Conservation (phyloP, 345 rosid genomes). For the Psidium friedrichsthalianum region DNA sequence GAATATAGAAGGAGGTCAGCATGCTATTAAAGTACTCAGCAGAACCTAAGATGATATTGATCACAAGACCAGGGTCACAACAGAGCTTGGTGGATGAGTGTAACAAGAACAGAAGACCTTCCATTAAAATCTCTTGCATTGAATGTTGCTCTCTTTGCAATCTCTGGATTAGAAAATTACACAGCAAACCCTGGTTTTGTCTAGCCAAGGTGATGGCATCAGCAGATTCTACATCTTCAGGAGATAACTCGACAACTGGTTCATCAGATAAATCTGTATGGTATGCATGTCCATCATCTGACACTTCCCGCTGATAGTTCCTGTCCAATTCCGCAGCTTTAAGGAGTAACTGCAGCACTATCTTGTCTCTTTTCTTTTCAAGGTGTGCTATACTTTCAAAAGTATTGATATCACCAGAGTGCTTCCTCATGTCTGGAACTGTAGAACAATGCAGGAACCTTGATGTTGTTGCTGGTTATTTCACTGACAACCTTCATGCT, state of each 20-base stretch:
- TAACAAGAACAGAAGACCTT: slow-evolving; percentile 58
- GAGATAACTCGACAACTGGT: slow-evolving; percentile 35
- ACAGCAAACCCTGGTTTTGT: slow-evolving; percentile 59
- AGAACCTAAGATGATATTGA: slow-evolving; percentile 46
- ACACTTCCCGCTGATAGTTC: slow-evolving; percentile 24
- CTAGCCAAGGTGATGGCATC: slow-evolving; percentile 77
- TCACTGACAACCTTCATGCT: slow-evolving; percentile 12
- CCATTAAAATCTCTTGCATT: slow-evolving; percentile 66
- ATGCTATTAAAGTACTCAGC: slow-evolving; percentile 45
- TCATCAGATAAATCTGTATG: slow-evolving; percentile 31
- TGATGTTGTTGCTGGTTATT: slow-evolving; percentile 5
- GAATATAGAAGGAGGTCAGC: slow-evolving; percentile 37
- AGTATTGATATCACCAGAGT: slow-evolving; percentile 19
- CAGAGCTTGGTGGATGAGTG: slow-evolving; percentile 52
- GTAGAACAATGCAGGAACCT: slow-evolving; percentile 14
- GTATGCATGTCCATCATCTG: slow-evolving; percentile 17
- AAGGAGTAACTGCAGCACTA: slow-evolving; percentile 55
- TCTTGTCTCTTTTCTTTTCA: slow-evolving; percentile 61
- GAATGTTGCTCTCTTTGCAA: slow-evolving; percentile 52
- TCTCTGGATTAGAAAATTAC: slow-evolving; percentile 44
- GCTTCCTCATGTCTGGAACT: slow-evolving; percentile 13
- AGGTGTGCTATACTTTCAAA: slow-evolving; percentile 38
- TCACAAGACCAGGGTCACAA: slow-evolving; percentile 52
- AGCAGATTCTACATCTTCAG: slow-evolving; percentile 33
- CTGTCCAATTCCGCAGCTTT: slow-evolving; percentile 68